Conservation (phyloP, 2,329 filamentous ascomycete species). For the Aspergillus neoniger region DNA sequence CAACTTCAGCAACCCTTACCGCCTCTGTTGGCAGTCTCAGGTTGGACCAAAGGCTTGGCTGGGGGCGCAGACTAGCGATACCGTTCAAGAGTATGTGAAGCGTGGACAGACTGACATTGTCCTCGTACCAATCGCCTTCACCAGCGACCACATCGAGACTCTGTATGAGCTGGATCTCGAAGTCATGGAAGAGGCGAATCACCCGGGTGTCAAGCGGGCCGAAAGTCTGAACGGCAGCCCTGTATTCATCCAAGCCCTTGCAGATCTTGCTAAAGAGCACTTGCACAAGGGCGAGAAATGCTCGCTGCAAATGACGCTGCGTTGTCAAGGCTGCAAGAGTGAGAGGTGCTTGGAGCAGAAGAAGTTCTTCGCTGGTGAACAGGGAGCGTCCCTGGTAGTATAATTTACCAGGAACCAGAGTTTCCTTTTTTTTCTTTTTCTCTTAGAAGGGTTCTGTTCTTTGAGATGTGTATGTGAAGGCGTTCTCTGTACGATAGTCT, state of each 20-base stretch:
- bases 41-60: slow-evolving; percentile 95
- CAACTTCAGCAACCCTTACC: slow-evolving; percentile 84
- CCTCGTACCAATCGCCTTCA: slow-evolving; percentile 94
- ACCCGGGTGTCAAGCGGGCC: slow-evolving; percentile 80
- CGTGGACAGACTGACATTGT: slow-evolving; percentile 90
- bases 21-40: slow-evolving; percentile 96
- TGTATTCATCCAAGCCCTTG: slow-evolving; percentile 86
- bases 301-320: slow-evolving; percentile 81
- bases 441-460: background rate
- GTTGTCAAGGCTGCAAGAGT: slow-evolving; percentile 91
- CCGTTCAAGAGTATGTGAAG: slow-evolving; percentile 83
- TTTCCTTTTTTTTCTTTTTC: background rate
- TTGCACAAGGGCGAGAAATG: slow-evolving; percentile 69
- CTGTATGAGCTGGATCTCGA: slow-evolving; percentile 92
- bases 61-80: slow-evolving; percentile 86
- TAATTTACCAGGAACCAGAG: slow-evolving; percentile 15
- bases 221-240: slow-evolving; percentile 90
- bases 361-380: slow-evolving; percentile 61
- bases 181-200: slow-evolving; percentile 80
- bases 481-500: background rate
- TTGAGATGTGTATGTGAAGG: background rate
- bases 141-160: slow-evolving; percentile 98
- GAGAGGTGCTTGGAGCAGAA: slow-evolving; percentile 77
- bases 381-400: slow-evolving; percentile 37
- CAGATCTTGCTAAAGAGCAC: slow-evolving; percentile 81